Base-by-base conservation (phyloP, 345 rosid genomes). In the Eucalyptus globulus region DNA sequence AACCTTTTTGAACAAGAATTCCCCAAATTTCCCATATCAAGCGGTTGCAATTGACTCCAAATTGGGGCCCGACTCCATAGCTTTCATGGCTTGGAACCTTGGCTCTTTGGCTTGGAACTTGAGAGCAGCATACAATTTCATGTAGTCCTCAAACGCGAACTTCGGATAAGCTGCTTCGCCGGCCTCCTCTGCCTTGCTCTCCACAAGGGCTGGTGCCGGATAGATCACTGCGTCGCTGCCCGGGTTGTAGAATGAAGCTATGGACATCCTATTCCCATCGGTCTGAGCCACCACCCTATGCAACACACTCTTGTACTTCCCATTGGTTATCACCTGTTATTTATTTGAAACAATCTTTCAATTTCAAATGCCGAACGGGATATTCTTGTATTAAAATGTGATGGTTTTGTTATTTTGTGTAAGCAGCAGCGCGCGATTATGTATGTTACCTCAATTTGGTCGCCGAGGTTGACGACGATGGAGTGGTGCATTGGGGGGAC, bases 401-500 rank as follows among this genome's bases (percentile, higher is more conserved):
- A 86, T 37, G 47, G 47, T 76, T 76, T 76, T 2, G 15, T 13
- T 37, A 44, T 37, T 19, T 6, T 10, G 83, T 7, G 27, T 19
- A 76, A 76, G 27, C 34, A 13, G 72, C 9, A 62, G 72, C 8
- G 72, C 8, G 34, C 15, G 37, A 83, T 26, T 56, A 51, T 31
- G 9, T n/a, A 14, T 22, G 50, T 90, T 24, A 97, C 99, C 98
- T 97, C 99, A 11, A 97, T 92, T 87, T 97, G 99, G 91, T 97
- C 99, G 2, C 99, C 99, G 1, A 97, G 98, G 93, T 97, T 97
- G 87, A 97, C 80, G 11, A 97, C 99, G 62, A 97, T 95, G 91
- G 99, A 96, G 89, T 97, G 99, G 90, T 94, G 95, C 96, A 97
- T 92, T 5, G 99, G 99, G 5, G 99, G 99, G n/a, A 97, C 99